Evolutionary conservation across 1,284 basidiomycete genomes (phyloP), one percentile per base, ranked within the genome.

Genomic region (Trametes hirsuta): DNA sequence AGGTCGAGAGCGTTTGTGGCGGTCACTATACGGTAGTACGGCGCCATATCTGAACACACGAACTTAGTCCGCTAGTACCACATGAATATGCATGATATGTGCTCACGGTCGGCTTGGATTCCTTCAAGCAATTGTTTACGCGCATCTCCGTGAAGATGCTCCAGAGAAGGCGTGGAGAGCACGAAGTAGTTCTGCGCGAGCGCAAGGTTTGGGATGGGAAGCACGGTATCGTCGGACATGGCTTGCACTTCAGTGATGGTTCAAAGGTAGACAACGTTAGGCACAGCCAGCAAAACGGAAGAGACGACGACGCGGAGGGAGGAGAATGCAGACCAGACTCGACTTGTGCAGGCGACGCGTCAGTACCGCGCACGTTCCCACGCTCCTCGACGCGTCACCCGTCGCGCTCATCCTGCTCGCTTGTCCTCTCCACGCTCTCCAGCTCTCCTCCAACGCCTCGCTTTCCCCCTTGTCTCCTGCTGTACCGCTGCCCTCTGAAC

Each of bases 201-300:
- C 21, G 82, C 78, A 58, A 95, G 85, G 72, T 97, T 95, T 12
- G 95, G 95, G 66, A 92, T 91, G 0, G 93, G 93, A 35, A 93
- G 82, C 2, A 94, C 86, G 25, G 86, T 79, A 67, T 96, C 94
- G 77, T 95, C 93, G 53, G 91, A 84, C 93, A 95, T 95, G 66
- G 64, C 70, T 36, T 12, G 25, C 14, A 11, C 35, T 6, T 8
- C 4, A 2, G 12, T 4, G n/a, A 9, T 21, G 14, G 22, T 51
- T 51, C 15, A 25, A 6, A 3, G 36, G 14, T 21, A 18, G 6
- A 25, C 24, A 34, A 0, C n/a, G 49, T 35, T 42, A 39, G 39
- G 34, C 53, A 41, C 42, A 47, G 45, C 42, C 44, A 59, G 47
- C n/a, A 50, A 39, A 5, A 61, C 41, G 46, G 21, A 22, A 41